phyloP scores from a whole-genome alignment of 1,139 yeast genomes.

The Yamadazyma conglobata region DNA sequence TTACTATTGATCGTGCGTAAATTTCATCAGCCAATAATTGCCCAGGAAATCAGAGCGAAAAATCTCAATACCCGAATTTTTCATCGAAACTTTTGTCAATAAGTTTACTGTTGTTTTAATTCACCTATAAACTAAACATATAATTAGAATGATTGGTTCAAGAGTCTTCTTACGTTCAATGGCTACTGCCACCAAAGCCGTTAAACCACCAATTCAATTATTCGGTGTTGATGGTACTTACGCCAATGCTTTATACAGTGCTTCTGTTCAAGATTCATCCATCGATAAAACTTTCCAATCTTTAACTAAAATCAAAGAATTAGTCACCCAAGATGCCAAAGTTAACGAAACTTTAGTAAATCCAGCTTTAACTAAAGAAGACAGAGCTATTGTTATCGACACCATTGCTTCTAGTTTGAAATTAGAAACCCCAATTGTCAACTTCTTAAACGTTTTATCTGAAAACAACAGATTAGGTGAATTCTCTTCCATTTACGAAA shows the following conservation, averaged over 20 bases:
- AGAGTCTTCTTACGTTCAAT: slow-evolving; percentile 70
- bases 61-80: slow-evolving; percentile 10
- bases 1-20: slow-evolving; percentile 8
- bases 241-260: slow-evolving; percentile 91
- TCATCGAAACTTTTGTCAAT: slow-evolving; percentile 7
- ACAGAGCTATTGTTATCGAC: slow-evolving; percentile 69
- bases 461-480: slow-evolving; percentile 90
- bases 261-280: slow-evolving; percentile 80
- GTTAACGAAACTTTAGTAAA: slow-evolving; percentile 61
- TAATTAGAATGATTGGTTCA: slow-evolving; percentile 44
- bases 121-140: too few relatives aligned
- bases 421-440: slow-evolving; percentile 72
- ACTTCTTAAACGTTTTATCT: slow-evolving; percentile 81
- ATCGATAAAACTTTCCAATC: slow-evolving; percentile 71
- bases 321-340: slow-evolving; percentile 62
- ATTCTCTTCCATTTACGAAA: slow-evolving; percentile 61
- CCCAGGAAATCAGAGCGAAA: slow-evolving; percentile 4
- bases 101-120: neutral
- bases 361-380: slow-evolving; percentile 79
- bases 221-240: slow-evolving; percentile 96
- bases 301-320: slow-evolving; percentile 53
- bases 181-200: slow-evolving; percentile 60
- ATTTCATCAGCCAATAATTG: slow-evolving; percentile 13
- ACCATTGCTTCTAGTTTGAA: slow-evolving; percentile 53
- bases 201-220: slow-evolving; percentile 88